Evolutionary conservation across 345 rosid species (phyloP).

Genomic region (Populus ilicifolia): DNA sequence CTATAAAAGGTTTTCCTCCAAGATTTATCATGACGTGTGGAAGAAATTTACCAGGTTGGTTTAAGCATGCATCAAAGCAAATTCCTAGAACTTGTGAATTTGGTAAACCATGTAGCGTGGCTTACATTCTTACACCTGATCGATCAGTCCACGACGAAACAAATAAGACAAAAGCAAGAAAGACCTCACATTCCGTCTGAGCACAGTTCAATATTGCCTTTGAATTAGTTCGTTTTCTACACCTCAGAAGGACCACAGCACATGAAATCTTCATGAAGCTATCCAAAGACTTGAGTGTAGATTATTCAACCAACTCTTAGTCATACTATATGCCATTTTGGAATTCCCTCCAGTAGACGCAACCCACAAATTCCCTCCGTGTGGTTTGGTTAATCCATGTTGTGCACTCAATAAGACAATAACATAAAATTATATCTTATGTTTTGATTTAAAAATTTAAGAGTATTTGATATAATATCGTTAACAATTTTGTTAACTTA

Average conservation of each 20-base stretch:
- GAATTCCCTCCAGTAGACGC: neutral
- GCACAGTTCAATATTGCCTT: neutral
- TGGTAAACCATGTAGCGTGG: neutral
- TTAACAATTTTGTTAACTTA: no score
- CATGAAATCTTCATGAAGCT: neutral
- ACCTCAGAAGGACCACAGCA: neutral
- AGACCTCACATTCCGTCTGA: neutral
- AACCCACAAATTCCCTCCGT: neutral
- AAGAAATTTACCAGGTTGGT: neutral
- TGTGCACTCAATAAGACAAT: neutral
- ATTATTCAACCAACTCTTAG: neutral
- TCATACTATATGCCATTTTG: neutral
- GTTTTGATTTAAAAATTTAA: no score
- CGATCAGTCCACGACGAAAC: neutral
- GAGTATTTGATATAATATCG: no score
- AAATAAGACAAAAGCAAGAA: neutral
- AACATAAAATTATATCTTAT: no score
- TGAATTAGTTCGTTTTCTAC: neutral
- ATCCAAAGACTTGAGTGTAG: neutral
- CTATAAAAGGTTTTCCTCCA: neutral
- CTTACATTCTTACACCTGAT: no score
- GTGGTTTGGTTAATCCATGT: neutral
- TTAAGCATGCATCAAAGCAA: neutral
- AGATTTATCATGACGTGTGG: neutral
- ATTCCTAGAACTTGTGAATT: neutral